phyloP scores from a whole-genome alignment of 805 yeast species.

The Kluyveromyces dobzhanskii region DNA sequence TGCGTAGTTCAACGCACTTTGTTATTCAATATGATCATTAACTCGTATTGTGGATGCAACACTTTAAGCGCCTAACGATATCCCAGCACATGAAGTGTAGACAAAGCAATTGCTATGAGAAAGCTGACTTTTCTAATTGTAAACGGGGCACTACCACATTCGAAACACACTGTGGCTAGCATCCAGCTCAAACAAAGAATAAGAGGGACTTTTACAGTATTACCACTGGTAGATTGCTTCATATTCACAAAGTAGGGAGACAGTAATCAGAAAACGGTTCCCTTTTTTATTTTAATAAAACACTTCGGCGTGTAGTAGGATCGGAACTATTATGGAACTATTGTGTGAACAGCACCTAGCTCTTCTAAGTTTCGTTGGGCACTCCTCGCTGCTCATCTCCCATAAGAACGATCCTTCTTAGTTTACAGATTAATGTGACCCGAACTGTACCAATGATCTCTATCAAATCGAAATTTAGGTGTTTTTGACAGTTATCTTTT shows the following conservation, averaged over 20 bases:
- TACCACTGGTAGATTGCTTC: background rate
- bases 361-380: too few relatives aligned
- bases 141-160: background rate
- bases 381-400: too few relatives aligned
- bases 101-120: slow-evolving; percentile 2
- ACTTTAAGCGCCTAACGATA: background rate
- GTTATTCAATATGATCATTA: background rate
- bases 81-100: slow-evolving; percentile 1
- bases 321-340: too few relatives aligned
- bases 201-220: slow-evolving; percentile 1
- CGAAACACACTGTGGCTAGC: background rate
- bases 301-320: too few relatives aligned
- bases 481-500: too few relatives aligned
- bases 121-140: background rate
- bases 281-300: too few relatives aligned
- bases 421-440: too few relatives aligned
- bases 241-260: background rate
- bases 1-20: too few relatives aligned
- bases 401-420: too few relatives aligned
- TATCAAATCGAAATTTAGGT: too few relatives aligned
- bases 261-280: background rate
- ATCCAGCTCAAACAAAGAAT: background rate
- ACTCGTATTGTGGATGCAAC: background rate
- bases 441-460: too few relatives aligned
- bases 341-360: too few relatives aligned